Conservation (phyloP, 441 rosid genomes). For the Breynia disticha region DNA sequence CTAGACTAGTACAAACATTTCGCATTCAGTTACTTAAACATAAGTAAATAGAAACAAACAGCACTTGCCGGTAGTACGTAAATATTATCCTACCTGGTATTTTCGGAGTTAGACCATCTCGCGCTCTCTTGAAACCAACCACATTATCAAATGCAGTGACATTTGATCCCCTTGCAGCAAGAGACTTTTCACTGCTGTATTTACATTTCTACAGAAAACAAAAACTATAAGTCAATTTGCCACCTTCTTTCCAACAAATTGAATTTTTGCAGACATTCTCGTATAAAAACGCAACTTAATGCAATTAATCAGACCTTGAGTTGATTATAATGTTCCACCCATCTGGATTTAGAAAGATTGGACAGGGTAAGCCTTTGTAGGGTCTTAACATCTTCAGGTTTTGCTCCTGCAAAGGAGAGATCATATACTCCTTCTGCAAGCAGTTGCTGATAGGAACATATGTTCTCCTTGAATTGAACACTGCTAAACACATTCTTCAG, state of each 20-base stretch:
- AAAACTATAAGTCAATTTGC: slow-evolving; percentile 6
- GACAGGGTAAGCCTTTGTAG: slow-evolving; percentile 56
- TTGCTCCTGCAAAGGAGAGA: slow-evolving; percentile 35
- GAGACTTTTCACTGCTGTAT: slow-evolving; percentile 17
- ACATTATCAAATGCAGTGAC: slow-evolving; percentile 14
- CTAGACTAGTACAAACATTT: too few species aligned
- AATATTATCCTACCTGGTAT: slow-evolving; percentile 29
- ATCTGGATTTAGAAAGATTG: slow-evolving; percentile 51
- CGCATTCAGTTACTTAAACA: too few species aligned
- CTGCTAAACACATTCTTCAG: slow-evolving; percentile 64
- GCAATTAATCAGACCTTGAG: slow-evolving; percentile 50
- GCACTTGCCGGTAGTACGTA: too few species aligned
- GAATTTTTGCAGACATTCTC: not conserved
- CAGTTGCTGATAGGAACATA: slow-evolving; percentile 57
- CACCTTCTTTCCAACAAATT: slow-evolving; percentile 3
- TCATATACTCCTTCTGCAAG: slow-evolving; percentile 80
- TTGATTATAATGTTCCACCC: slow-evolving; percentile 53
- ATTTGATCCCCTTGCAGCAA: slow-evolving; percentile 25
- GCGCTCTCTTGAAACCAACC: slow-evolving; percentile 29
- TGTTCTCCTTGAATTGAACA: slow-evolving; percentile 76
- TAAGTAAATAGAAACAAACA: too few species aligned
- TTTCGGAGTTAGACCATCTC: slow-evolving; percentile 29
- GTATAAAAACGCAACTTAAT: not conserved
- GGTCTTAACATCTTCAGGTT: slow-evolving; percentile 51
- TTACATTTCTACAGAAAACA: slow-evolving; percentile 31